phyloP scores from a whole-genome alignment of 257 asterid species.

The Nyctanthes arbortristis region DNA sequence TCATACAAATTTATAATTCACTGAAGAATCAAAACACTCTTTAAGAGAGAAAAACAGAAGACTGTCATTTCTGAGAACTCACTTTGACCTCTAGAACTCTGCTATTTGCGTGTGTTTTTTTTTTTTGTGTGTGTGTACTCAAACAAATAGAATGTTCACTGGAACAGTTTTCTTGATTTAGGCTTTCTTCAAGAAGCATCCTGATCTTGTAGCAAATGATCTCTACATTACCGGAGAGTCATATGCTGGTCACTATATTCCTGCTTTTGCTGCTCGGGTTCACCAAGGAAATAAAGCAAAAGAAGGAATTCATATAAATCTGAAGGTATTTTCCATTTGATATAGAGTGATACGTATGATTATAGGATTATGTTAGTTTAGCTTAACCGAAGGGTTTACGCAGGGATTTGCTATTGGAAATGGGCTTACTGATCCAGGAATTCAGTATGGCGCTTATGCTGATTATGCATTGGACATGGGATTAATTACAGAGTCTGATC shows the following conservation, averaged over 20 bases:
- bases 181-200: slow-evolving; percentile 91
- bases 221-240: slow-evolving; percentile 94
- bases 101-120: too few species aligned
- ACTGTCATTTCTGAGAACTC: background rate
- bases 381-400: slow-evolving; percentile 28
- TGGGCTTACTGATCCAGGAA: slow-evolving; percentile 92
- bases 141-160: slow-evolving; percentile 11
- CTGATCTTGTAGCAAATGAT: slow-evolving; percentile 69
- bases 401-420: slow-evolving; percentile 97
- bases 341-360: slow-evolving; percentile 5
- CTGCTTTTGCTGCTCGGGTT: slow-evolving; percentile 93
- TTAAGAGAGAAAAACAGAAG: background rate
- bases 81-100: too few species aligned
- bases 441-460: slow-evolving; percentile 86
- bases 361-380: slow-evolving; percentile 4
- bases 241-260: slow-evolving; percentile 94
- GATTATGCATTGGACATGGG: slow-evolving; percentile 93
- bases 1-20: background rate
- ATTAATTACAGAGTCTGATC: slow-evolving; percentile 59
- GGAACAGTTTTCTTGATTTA: slow-evolving; percentile 24
- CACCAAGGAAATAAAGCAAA: slow-evolving; percentile 79
- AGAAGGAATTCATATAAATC: slow-evolving; percentile 74
- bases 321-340: slow-evolving; percentile 60
- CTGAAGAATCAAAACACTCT: background rate
- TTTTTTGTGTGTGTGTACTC: too few species aligned